phyloP scores from a whole-genome alignment of 345 rosid species.

The Citrus australasica region DNA sequence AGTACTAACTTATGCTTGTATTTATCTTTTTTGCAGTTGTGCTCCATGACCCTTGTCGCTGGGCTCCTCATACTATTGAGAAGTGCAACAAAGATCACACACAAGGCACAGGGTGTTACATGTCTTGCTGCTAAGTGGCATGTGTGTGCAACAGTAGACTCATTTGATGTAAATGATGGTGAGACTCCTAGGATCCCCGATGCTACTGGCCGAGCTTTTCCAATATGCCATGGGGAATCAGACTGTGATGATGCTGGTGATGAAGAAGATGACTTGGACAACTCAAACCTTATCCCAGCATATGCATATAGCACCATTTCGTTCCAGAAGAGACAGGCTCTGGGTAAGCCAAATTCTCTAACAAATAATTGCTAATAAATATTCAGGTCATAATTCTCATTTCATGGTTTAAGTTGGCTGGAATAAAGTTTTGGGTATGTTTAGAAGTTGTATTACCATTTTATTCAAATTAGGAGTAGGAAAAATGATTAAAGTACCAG shows the following conservation, averaged over 20 bases:
- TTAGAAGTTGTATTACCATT: background rate
- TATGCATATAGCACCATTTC: slow-evolving; percentile 75
- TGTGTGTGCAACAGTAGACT: slow-evolving; percentile 74
- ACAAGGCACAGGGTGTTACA: slow-evolving; percentile 82
- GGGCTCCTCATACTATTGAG: slow-evolving; percentile 63
- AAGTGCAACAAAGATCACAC: slow-evolving; percentile 90
- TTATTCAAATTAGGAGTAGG: background rate
- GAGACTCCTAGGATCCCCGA: slow-evolving; percentile 53
- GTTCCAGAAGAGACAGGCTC: slow-evolving; percentile 87
- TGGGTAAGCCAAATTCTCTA: slow-evolving; percentile 40
- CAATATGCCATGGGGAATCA: slow-evolving; percentile 27
- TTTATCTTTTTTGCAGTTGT: slow-evolving; percentile 43
- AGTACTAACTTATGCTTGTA: background rate
- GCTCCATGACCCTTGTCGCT: slow-evolving; percentile 70
- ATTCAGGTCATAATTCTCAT: background rate
- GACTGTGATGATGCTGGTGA: slow-evolving; percentile 59
- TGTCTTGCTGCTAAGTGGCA: slow-evolving; percentile 97
- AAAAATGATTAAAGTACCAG: background rate
- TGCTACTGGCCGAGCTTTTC: slow-evolving; percentile 18
- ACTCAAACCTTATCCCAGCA: slow-evolving; percentile 58
- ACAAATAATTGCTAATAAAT: background rate
- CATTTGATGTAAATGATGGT: slow-evolving; percentile 55
- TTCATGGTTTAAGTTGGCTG: background rate
- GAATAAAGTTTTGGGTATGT: background rate
- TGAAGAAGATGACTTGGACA: slow-evolving; percentile 86